These are phyloP conservation scores for Aegilops speltoides DNA, from an alignment of 176 grass and related monocot genomes.

Conservation along the genomic window DNA sequence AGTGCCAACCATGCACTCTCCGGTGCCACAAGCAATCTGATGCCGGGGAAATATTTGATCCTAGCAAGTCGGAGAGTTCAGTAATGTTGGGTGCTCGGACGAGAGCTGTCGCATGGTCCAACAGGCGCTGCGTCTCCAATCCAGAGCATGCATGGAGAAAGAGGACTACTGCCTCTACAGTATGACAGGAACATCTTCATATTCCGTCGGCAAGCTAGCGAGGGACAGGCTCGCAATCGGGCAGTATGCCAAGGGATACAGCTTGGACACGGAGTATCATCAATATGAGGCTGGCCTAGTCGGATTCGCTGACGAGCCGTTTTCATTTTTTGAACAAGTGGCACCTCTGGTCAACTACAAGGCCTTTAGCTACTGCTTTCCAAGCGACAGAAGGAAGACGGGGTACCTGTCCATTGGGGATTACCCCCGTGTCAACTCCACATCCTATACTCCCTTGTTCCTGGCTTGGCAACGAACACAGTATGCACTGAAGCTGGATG, in stretches of 20 bases:
- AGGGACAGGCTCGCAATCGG: neutral
- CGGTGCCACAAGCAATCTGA: neutral
- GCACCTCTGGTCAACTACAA: neutral
- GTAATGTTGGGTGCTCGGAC: neutral
- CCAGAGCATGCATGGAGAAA: neutral
- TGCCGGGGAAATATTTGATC: neutral
- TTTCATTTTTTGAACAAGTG: neutral
- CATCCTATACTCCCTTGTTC: neutral
- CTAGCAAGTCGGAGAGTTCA: neutral
- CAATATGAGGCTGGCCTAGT: neutral
- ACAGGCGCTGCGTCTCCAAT: neutral
- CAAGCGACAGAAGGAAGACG: neutral
- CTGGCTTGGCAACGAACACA: neutral
- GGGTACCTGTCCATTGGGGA: neutral
- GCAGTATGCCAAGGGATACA: neutral
- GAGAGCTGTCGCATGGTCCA: neutral
- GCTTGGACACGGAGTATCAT: neutral
- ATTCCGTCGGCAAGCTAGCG: neutral
- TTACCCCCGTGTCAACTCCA: neutral
- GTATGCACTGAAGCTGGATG: neutral
- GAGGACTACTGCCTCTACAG: neutral
- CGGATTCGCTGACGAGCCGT: neutral
- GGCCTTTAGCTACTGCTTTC: neutral
- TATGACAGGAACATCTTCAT: neutral
- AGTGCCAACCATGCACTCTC: conserved; percentile 1